Base-by-base conservation (phyloP, 2,329 filamentous ascomycete species). In the Sporothrix euskadiensis region DNA sequence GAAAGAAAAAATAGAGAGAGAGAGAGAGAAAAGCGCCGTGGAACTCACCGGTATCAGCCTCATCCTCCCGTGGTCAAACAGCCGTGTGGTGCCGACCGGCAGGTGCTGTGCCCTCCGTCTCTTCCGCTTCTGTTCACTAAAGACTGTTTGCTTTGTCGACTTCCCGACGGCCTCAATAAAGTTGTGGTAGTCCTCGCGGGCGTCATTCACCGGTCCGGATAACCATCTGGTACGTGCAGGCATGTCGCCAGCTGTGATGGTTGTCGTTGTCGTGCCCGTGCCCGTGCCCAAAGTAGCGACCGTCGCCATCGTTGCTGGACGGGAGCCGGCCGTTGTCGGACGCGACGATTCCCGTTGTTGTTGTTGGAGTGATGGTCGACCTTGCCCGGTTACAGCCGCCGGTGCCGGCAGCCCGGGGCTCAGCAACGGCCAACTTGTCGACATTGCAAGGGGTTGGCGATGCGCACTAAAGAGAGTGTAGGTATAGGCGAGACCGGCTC, bases 31-130 rank as follows among this genome's bases (percentile, higher is more conserved):
- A 26, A 26, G 26, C 26, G 26, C 26, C 26, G 26, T 26, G 26
- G 26, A 26, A 35, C 56, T 30, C 26, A 56, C 52, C n/a, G 59
- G 59, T 22, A 65, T 65, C 19, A 73, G 39, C 6, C 75, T 73
- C 56, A 75, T 61, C n/a, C 74, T 71, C 35, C 75, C 74, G 57
- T 72, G 59, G 47, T 73, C 72, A 14, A 72, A 73, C 9, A 77
- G 68, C 26, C 69, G 73, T 0, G 75, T 76, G 0, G 76, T 77
- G 49, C 74, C 75, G 30, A 77, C 73, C 0, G 73, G 72, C 30
- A 73, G 35, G 6, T 54, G 72, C 7, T 56, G 56, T n/a, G 47
- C 52, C 32, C 52, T 26, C 49, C 52, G 26, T 49, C 41, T 26
- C 14, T 26, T 49, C 14, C 41, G 63, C 41, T 66, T 49, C n/a